These are phyloP conservation scores for Paecilomyces fulvus DNA, from an alignment of 2,329 filamentous ascomycete genomes.

Conservation along the genomic window DNA sequence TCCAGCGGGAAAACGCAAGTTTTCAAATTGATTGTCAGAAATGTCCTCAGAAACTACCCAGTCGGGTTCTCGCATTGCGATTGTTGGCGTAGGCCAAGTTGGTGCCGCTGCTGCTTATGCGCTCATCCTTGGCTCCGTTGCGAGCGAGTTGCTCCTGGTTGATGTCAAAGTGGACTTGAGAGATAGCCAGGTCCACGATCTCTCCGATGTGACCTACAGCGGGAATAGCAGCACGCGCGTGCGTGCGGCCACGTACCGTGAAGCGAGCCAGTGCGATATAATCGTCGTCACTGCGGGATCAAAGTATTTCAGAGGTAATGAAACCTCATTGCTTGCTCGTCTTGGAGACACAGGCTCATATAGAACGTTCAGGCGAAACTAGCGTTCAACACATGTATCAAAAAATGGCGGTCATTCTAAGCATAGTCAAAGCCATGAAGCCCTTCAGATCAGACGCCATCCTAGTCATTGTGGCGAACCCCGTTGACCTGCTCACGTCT, in stretches of 20 bases:
- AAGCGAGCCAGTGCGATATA: constrained; percentile 47
- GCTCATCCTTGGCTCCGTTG: constrained; percentile 43
- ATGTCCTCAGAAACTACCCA: neutral
- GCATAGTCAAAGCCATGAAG: constrained; percentile 41
- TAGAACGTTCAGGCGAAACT: constrained; percentile 29
- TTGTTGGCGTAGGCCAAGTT: constrained; percentile 37
- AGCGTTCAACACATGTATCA: constrained; percentile 39
- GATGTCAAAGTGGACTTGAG: constrained; percentile 36
- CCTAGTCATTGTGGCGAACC: constrained; percentile 46
- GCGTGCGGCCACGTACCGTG: constrained; percentile 36
- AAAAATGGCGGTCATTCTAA: constrained; percentile 35
- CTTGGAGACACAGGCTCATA: neutral
- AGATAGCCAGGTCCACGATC: constrained; percentile 45
- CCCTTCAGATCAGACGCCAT: constrained; percentile 42
- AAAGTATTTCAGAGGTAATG: constrained; percentile 37
- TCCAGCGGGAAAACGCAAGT: neutral
- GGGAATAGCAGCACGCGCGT: constrained; percentile 36
- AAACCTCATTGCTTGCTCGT: neutral
- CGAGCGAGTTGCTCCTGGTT: constrained; percentile 45
- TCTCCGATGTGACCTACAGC: constrained; percentile 37
- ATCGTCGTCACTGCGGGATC: constrained; percentile 48
- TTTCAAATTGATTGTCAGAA: neutral
- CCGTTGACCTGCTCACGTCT: constrained; percentile 47
- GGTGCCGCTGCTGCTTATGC: constrained; percentile 42
- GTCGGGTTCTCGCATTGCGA: constrained; percentile 30